phyloP scores from a whole-genome alignment of 2,329 filamentous ascomycete genomes.

The Apiospora sp. region DNA sequence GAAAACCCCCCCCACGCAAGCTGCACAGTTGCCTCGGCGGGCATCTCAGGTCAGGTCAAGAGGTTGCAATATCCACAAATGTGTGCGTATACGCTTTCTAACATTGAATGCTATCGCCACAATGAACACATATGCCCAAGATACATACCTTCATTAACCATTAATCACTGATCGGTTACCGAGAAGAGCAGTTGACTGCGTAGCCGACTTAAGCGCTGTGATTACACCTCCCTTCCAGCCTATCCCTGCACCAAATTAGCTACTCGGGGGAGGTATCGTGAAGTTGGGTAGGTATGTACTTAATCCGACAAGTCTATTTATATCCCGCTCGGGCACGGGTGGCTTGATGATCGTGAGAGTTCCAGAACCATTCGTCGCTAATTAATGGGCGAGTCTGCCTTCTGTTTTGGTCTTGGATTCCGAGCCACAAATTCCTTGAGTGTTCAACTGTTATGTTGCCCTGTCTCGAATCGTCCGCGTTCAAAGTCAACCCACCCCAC shows the following conservation, averaged over 20 bases:
- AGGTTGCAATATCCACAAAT: background rate
- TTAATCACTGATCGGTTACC: background rate
- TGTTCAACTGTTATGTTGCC: background rate
- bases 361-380: background rate
- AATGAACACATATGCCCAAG: background rate
- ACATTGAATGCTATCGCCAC: background rate
- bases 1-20: conserved; percentile 10
- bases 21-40: conserved; percentile 5
- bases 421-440: background rate
- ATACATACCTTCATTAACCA: background rate
- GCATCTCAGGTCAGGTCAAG: background rate
- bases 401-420: conserved; percentile 11
- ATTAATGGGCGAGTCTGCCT: background rate
- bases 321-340: conserved; percentile 1
- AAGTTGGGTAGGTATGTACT: background rate
- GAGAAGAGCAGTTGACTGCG: background rate
- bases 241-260: background rate
- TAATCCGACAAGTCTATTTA: background rate
- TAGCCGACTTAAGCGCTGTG: conserved; percentile 5
- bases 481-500: background rate
- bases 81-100: background rate
- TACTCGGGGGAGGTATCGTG: background rate
- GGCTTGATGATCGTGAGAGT: conserved; percentile 16
- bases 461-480: background rate
- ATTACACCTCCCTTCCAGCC: background rate